phyloP scores from a whole-genome alignment of 257 asterid genomes.

The Paulownia fortunei region DNA sequence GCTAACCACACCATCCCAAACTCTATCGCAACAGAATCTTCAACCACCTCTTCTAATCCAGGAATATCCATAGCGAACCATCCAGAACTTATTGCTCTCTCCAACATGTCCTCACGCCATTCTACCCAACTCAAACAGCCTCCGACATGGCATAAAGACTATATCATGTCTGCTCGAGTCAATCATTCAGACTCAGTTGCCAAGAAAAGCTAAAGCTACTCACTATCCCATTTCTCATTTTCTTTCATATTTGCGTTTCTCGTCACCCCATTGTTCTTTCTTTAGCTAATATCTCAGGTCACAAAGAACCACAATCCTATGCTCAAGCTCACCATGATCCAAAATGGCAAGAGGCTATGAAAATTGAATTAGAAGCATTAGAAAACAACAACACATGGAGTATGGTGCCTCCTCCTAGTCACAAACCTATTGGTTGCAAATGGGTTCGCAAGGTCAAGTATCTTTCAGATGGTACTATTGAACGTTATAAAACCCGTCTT shows the following conservation, averaged over 20 bases:
- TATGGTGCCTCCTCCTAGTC: not conserved
- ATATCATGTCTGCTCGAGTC: not conserved
- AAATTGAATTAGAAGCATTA: not conserved
- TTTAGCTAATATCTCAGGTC: not conserved
- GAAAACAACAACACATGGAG: not conserved
- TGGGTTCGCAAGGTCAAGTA: slow-evolving; percentile 9
- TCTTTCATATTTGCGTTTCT: not conserved
- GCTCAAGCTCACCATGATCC: not conserved
- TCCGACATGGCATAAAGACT: not conserved
- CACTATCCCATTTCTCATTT: not conserved
- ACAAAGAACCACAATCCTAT: not conserved
- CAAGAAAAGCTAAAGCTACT: not conserved
- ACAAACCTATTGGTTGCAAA: slow-evolving; percentile 8
- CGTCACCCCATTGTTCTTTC: not conserved
- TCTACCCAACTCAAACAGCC: not conserved
- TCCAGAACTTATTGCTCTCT: not conserved
- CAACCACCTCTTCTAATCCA: too few relatives aligned
- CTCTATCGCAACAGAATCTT: not conserved
- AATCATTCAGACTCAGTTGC: not conserved
- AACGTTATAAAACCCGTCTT: slow-evolving; percentile 12
- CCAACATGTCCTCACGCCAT: not conserved
- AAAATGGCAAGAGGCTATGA: not conserved
- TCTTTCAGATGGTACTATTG: not conserved
- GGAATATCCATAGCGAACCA: too few relatives aligned
- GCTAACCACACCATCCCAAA: not conserved